phyloP scores from a whole-genome alignment of 306 rosid species.

The Pterocarpus macrocarpus region DNA sequence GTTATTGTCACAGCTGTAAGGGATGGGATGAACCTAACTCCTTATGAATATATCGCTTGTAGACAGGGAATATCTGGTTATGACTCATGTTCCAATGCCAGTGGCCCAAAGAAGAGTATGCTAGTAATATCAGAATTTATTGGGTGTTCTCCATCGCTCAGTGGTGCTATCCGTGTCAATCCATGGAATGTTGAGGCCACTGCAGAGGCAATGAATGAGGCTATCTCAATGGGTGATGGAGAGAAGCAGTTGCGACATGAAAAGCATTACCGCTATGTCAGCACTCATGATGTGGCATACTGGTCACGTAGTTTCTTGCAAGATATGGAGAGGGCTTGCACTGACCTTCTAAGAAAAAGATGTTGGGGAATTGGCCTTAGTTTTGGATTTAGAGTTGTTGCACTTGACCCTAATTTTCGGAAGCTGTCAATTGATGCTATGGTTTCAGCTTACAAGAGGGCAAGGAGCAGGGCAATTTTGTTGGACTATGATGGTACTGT shows the following conservation, averaged over 20 bases:
- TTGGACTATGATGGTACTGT: conserved; percentile 90
- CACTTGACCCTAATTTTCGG: conserved; percentile 82
- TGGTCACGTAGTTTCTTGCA: conserved; percentile 89
- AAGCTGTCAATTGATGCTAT: conserved; percentile 75
- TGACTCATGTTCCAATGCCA: conserved; percentile 56
- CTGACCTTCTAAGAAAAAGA: conserved; percentile 73
- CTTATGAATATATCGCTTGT: conserved; percentile 84
- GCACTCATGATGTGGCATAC: conserved; percentile 79
- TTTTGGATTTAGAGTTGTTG: conserved; percentile 85
- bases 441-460: conserved; percentile 64
- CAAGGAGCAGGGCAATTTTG: conserved; percentile 75
- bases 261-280: conserved; percentile 81
- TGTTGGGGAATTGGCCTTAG: conserved; percentile 86
- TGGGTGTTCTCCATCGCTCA: conserved; percentile 89
- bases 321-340: conserved; percentile 84
- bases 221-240: conserved; percentile 67
- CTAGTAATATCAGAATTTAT: conserved; percentile 84
- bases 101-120: conserved; percentile 76
- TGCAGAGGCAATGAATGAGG: conserved; percentile 79
- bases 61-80: conserved; percentile 72
- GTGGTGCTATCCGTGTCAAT: conserved; percentile 84
- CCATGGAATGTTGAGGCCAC: conserved; percentile 87
- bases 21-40: conserved; percentile 89
- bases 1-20: conserved; percentile 87
- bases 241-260: conserved; percentile 80